Conservation (phyloP, 73 alveolate genomes). For the Paraurostyla sp. region DNA sequence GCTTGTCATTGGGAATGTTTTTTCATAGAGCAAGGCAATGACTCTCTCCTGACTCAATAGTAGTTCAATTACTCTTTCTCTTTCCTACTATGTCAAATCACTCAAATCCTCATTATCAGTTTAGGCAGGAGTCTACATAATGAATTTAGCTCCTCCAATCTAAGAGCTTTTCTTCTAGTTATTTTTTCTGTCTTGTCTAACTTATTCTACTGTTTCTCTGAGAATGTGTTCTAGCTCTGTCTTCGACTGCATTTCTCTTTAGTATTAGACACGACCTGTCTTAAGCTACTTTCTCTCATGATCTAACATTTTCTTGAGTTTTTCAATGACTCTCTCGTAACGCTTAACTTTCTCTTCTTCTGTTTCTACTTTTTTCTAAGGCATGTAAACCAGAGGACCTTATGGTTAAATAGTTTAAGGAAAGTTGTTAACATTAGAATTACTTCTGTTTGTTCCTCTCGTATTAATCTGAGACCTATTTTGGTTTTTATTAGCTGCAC, state of each 20-base stretch:
- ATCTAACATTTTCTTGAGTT: constrained; percentile 80
- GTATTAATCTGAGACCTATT: constrained; percentile 36
- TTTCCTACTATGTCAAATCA: constrained; percentile 78
- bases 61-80: constrained; percentile 84
- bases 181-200: constrained; percentile 61
- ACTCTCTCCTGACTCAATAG: constrained; percentile 82
- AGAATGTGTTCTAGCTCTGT: constrained; percentile 79
- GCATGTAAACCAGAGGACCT: constrained; percentile 39
- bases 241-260: constrained; percentile 72
- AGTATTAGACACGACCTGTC: constrained; percentile 65
- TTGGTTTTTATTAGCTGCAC: background rate
- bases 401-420: background rate
- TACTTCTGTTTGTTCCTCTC: constrained; percentile 44
- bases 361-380: constrained; percentile 53
- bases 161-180: constrained; percentile 23
- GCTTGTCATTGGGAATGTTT: constrained; percentile 82
- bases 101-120: constrained; percentile 12
- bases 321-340: constrained; percentile 74
- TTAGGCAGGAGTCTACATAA: background rate
- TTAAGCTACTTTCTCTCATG: constrained; percentile 76
- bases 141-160: constrained; percentile 29
- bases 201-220: constrained; percentile 74
- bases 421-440: constrained; percentile 4
- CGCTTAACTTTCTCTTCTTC: constrained; percentile 72
- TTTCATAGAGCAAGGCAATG: constrained; percentile 75